Evolutionary conservation across 2,329 filamentous ascomycete species (phyloP).

Genomic region (Penicillium sp.): DNA sequence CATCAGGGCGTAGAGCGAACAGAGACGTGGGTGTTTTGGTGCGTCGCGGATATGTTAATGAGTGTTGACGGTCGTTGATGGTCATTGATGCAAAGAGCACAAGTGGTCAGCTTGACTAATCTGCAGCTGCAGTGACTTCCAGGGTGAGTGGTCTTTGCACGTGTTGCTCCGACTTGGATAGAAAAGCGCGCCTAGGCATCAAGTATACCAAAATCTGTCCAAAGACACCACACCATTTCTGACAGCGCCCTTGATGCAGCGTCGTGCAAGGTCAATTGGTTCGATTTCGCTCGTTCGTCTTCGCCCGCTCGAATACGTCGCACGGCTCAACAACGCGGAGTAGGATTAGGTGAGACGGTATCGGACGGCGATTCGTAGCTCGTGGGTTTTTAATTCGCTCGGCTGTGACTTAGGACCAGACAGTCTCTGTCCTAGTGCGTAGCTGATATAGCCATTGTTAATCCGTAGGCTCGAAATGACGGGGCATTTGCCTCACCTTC

Average conservation of each 20-base stretch:
- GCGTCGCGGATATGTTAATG: too few species aligned
- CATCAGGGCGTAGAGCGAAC: too few species aligned
- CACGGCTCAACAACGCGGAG: not conserved
- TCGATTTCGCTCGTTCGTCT: not conserved
- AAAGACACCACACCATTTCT: not conserved
- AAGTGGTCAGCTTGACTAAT: not conserved
- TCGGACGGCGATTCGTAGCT: not conserved
- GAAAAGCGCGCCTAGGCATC: not conserved
- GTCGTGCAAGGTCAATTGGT: not conserved
- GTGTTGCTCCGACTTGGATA: not conserved
- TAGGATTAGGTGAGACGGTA: not conserved
- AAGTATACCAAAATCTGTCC: not conserved
- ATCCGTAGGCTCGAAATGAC: too few species aligned
- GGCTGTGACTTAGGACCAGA: not conserved
- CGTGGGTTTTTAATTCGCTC: not conserved
- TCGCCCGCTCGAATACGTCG: not conserved
- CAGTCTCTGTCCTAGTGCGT: not conserved
- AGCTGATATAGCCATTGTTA: not conserved
- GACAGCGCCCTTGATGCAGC: not conserved
- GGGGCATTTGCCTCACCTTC: too few species aligned
- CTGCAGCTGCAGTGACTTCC: not conserved
- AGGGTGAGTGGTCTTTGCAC: not conserved
- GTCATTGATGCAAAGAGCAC: not conserved
- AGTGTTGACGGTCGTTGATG: too few species aligned
- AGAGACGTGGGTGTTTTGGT: too few species aligned